Base-by-base conservation (phyloP, 257 asterid genomes). In the Solanum pinnatisectum region DNA sequence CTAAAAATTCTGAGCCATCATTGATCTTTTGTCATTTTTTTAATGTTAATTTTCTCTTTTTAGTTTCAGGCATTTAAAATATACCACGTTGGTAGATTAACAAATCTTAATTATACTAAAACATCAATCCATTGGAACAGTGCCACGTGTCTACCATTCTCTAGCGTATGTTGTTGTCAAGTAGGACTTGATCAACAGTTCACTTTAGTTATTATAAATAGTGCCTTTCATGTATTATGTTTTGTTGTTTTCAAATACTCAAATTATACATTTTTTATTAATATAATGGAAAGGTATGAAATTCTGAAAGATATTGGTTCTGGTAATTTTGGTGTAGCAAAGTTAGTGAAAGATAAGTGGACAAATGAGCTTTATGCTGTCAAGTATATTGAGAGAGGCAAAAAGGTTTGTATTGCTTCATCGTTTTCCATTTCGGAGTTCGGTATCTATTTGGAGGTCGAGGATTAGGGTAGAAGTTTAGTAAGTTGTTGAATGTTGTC, bases 321-420 rank as follows among this genome's bases (percentile, higher is more conserved):
- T 83, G 99, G 99, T 72, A 95, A 95, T 85, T 96, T 96, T 88
- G 99, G 98, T 67, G 99, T 96, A 39, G 98, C 99, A 11, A 95
- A 93, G 93, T 95, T 96, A 63, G 98, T 93, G 33, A 96, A 83
- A 76, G 98, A 96, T 92, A 93, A 86, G 86, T 85, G 84, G 90
- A 93, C 73, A 70, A 93, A 93, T 82, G 96, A 94, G 81, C 95
- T 94, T 46, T 93, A 73, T 89, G 99, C 99, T 49, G 93, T 96
- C 74, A 96, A 96, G 92, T 94, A 94, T 93, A 96, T 95, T 83
- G 98, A 94, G 90, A 94, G 98, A 87, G 98, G 98, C 44, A 92
- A 90, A 74, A 95, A 93, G 98, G 98, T 94, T 23, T 56, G 86
- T 36, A n/a, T 65, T 22, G 27, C 10, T 82, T 86, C 14, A 37